Evolutionary conservation across 1,139 yeast species (phyloP).

Genomic region (Pichia sp.): DNA sequence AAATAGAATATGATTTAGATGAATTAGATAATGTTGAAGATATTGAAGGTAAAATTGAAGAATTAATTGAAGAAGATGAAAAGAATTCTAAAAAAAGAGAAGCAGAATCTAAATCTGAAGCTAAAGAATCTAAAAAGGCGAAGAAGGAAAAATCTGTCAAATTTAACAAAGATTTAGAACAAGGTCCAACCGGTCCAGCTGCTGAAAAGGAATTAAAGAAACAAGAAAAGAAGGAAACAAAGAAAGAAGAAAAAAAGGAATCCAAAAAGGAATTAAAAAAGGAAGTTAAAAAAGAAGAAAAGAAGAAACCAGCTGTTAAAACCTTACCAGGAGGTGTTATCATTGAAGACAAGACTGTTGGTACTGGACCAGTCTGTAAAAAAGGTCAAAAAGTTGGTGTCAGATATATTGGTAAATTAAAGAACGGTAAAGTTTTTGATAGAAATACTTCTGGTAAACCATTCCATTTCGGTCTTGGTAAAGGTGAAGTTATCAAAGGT

Average conservation of each 20-base stretch:
- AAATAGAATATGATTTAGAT: slow-evolving; percentile 49
- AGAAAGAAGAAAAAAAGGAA: slow-evolving; percentile 21
- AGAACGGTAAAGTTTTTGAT: slow-evolving; percentile 94
- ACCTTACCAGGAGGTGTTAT: slow-evolving; percentile 89
- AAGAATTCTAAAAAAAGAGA: slow-evolving; percentile 30
- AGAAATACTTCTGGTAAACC: slow-evolving; percentile 98
- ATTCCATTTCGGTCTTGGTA: slow-evolving; percentile 82
- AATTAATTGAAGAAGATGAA: slow-evolving; percentile 54
- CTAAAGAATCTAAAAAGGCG: slow-evolving; percentile 30
- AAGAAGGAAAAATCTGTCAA: slow-evolving; percentile 62
- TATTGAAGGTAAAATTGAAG: slow-evolving; percentile 50
- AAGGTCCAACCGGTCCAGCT: slow-evolving; percentile 70
- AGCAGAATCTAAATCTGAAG: slow-evolving; percentile 31
- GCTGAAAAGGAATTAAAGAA: slow-evolving; percentile 29
- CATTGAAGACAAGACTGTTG: slow-evolving; percentile 85
- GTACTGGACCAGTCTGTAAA: slow-evolving; percentile 85
- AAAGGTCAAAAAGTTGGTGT: slow-evolving; percentile 88
- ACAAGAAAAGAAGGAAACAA: slow-evolving; percentile 16
- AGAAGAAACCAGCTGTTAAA: slow-evolving; percentile 55
- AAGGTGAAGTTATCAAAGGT: slow-evolving; percentile 98
- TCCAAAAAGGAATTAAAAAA: slow-evolving; percentile 19
- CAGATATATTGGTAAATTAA: slow-evolving; percentile 95
- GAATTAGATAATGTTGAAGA: slow-evolving; percentile 57
- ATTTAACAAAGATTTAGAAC: slow-evolving; percentile 85
- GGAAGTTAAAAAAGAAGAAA: slow-evolving; percentile 27